phyloP scores from a whole-genome alignment of 2,329 filamentous ascomycete genomes.

The Paraphaeosphaeria minitans region DNA sequence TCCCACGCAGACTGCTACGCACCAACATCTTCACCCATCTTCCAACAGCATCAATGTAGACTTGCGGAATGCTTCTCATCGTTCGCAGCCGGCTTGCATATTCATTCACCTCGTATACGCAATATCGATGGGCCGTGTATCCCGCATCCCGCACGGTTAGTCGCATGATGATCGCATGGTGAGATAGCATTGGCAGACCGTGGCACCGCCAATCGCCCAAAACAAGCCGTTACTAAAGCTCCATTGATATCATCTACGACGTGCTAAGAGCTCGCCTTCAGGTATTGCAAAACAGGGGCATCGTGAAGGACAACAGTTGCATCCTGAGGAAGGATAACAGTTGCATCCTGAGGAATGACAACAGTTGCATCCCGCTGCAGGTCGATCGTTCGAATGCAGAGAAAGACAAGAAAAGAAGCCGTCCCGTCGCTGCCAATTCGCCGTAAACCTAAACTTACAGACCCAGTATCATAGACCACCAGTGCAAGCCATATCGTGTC shows the following conservation, averaged over 20 bases:
- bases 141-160: background rate
- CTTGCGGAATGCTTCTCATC: background rate
- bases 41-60: background rate
- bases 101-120: background rate
- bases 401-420: conserved; percentile 43
- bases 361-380: conserved; percentile 27
- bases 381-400: conserved; percentile 40
- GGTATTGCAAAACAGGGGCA: conserved; percentile 31
- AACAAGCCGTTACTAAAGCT: conserved; percentile 33
- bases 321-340: no score
- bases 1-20: background rate
- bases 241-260: conserved; percentile 39
- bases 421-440: conserved; percentile 43
- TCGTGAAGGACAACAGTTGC: conserved; percentile 21
- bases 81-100: background rate
- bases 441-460: conserved; percentile 43
- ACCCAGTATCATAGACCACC: conserved; percentile 29
- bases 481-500: conserved; percentile 32
- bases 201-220: background rate
- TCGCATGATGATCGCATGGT: background rate
- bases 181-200: background rate
- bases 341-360: conserved; percentile 21
- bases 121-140: background rate
- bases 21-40: background rate
- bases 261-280: conserved; percentile 29